These are phyloP conservation scores for Mortierella sp. DNA, from an alignment of 371 early-diverging fungal species.

Conservation along the genomic window DNA sequence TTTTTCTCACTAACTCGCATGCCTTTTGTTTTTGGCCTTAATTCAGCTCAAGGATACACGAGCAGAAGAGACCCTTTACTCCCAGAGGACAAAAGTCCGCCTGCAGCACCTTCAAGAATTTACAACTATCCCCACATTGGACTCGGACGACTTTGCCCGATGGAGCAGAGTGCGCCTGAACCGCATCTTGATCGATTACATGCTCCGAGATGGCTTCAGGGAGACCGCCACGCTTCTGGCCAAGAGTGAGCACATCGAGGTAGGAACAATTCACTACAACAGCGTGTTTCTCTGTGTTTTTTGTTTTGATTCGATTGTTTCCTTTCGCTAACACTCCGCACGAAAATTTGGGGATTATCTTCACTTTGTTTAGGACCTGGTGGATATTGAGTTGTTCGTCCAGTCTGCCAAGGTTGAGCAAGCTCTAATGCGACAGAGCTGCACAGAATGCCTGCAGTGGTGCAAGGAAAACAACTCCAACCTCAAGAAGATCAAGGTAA, in stretches of 20 bases:
- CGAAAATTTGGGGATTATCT: too few species aligned
- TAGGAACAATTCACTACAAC: slow-evolving; percentile 29
- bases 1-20: background rate
- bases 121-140: slow-evolving; percentile 67
- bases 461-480: slow-evolving; percentile 91
- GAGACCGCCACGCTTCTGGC: slow-evolving; percentile 83
- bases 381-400: slow-evolving; percentile 90
- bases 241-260: slow-evolving; percentile 73
- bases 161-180: slow-evolving; percentile 90
- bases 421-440: slow-evolving; percentile 79
- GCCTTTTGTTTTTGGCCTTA: background rate
- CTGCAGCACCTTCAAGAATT: slow-evolving; percentile 83
- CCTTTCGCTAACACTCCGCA: background rate
- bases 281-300: background rate
- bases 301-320: background rate
- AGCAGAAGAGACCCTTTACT: slow-evolving; percentile 78
- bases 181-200: slow-evolving; percentile 92
- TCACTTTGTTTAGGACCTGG: slow-evolving; percentile 88
- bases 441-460: slow-evolving; percentile 91
- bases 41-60: slow-evolving; percentile 80
- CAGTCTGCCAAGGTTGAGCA: slow-evolving; percentile 85
- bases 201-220: slow-evolving; percentile 87
- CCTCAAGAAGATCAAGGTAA: slow-evolving; percentile 84
- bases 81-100: slow-evolving; percentile 77
- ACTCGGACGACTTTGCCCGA: slow-evolving; percentile 75